Conservation (phyloP, 805 yeast species). For the Naumovozyma dairenensis region DNA sequence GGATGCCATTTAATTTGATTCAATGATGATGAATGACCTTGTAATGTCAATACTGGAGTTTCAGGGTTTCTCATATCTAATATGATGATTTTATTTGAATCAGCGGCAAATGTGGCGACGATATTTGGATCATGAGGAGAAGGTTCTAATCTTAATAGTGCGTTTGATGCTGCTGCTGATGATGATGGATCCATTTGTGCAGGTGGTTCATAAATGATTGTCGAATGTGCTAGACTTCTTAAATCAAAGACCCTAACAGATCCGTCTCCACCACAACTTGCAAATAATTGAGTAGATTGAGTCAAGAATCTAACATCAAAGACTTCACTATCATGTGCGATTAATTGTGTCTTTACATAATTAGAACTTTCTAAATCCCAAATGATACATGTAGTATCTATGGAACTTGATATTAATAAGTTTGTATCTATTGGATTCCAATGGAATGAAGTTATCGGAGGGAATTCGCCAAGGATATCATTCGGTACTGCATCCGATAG, state of each 20-base stretch:
- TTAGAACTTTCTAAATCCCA: constrained; percentile 60
- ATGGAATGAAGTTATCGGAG: constrained; percentile 90
- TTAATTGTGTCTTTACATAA: constrained; percentile 79
- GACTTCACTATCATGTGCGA: constrained; percentile 94
- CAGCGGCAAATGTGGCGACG: constrained; percentile 71
- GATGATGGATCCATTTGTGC: background rate
- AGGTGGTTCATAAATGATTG: constrained; percentile 82
- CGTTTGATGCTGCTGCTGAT: constrained; percentile 27
- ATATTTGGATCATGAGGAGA: constrained; percentile 74
- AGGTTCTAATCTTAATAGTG: constrained; percentile 67
- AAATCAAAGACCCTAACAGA: constrained; percentile 87
- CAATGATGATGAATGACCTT: constrained; percentile 57
- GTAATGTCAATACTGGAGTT: constrained; percentile 57
- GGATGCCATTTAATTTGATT: constrained; percentile 87
- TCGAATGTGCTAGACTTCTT: constrained; percentile 81
- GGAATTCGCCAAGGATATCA: constrained; percentile 33
- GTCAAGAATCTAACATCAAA: constrained; percentile 81
- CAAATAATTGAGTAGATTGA: constrained; percentile 61
- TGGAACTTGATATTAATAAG: constrained; percentile 69
- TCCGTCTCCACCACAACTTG: constrained; percentile 93
- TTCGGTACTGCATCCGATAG: background rate
- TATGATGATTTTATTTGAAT: constrained; percentile 53
- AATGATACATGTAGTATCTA: constrained; percentile 93
- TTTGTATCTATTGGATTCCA: constrained; percentile 74
- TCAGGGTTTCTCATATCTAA: constrained; percentile 88